Base-by-base conservation (phyloP, 2,329 filamentous ascomycete genomes). In the Didymella segeticola region DNA sequence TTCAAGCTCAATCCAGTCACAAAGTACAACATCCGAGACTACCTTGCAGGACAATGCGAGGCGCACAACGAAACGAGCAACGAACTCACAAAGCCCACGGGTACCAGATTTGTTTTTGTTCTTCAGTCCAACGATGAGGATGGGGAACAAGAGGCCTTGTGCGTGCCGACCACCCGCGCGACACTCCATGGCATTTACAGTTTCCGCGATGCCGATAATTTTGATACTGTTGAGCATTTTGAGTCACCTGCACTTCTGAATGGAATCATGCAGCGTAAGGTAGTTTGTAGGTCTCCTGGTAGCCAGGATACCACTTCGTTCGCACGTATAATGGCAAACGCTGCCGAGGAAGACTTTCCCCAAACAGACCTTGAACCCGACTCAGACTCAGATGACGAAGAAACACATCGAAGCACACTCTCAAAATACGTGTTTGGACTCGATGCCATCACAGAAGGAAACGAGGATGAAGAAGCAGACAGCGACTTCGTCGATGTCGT, bases 11-110 rank as follows among this genome's bases (percentile, higher is more conserved):
- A 34, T 20, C 33, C 20, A 8, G 15, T 5, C 5, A 36, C 50
- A 23, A 53, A 53, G 37, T 17, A n/a, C n/a, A 34, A 49, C 30
- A 41, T 54, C 2, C 51, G 55, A 20, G 45, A 47, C 15, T 56
- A 37, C 19, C 26, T 51, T 26, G 9, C 31, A 3, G 45, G 26
- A 10, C 23, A 38, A 9, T 50, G 42, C 30, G 31, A 23, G 14
- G 31, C 45, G 14, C 23, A 17, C 5, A 12, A 39, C 11, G 53
- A 57, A 39, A 43, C 29, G 3, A 22, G 5, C 12, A 41, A 53
- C 19, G 46, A 60, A 17, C 11, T 33, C 10, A 56, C 38, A 17
- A 42, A 56, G 15, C 48, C 42, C 0, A 56, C 47, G 0, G 47
- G 57, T 29, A 53, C 33, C 3, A 56, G 43, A 25, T 34, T 45